phyloP scores from a whole-genome alignment of 139 green algal genomes.

The Pseudopediastrum boryanum region DNA sequence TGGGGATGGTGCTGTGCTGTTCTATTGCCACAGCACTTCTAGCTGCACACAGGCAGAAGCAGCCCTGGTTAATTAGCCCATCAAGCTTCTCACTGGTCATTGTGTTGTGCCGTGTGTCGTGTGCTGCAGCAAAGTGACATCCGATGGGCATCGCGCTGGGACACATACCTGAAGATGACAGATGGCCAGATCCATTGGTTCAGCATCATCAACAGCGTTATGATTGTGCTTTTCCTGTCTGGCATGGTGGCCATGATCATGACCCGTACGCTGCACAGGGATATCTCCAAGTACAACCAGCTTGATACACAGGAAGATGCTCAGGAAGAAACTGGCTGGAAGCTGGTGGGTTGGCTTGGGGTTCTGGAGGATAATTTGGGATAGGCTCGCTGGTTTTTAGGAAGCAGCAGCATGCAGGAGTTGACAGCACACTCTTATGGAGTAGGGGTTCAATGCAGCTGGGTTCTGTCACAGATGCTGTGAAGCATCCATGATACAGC shows the following conservation, averaged over 20 bases:
- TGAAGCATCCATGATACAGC: too few relatives aligned
- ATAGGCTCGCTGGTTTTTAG: not conserved
- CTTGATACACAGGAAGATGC: conserved; percentile 88
- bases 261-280: conserved; percentile 90
- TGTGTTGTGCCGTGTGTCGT: too few relatives aligned
- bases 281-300: conserved; percentile 94
- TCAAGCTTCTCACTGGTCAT: too few relatives aligned
- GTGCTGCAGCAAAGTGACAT: conserved; percentile 75
- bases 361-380: not conserved
- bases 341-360: conserved; percentile 76
- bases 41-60: too few relatives aligned
- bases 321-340: conserved; percentile 96
- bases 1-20: too few relatives aligned
- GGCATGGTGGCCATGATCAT: conserved; percentile 99
- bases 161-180: conserved; percentile 97
- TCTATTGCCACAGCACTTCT: too few relatives aligned
- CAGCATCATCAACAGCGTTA: conserved; percentile 98
- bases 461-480: too few relatives aligned
- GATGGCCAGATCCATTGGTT: conserved; percentile 99
- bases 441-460: too few relatives aligned
- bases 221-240: conserved; percentile 99
- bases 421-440: too few relatives aligned
- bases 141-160: conserved; percentile 96
- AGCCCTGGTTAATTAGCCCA: too few relatives aligned
- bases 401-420: not conserved